Conservation (phyloP, 306 rosid species). For the Dryas drummondii region DNA sequence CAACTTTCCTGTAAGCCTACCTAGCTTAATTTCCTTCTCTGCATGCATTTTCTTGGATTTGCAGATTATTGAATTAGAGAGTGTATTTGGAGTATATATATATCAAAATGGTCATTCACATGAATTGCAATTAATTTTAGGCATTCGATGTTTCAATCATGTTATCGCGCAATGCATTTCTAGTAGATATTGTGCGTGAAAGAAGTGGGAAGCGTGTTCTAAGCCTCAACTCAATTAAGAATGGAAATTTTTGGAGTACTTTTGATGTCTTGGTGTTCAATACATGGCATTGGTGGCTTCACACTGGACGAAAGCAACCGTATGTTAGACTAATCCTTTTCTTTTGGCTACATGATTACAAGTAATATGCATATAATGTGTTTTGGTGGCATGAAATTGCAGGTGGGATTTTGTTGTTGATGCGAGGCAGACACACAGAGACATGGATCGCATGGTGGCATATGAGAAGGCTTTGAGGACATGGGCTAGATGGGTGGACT, state of each 20-base stretch:
- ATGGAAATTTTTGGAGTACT: slow-evolving; percentile 35
- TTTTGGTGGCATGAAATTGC: not conserved
- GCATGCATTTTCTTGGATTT: too few relatives aligned
- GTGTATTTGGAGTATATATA: too few relatives aligned
- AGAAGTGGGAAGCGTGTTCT: slow-evolving; percentile 33
- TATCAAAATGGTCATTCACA: too few relatives aligned
- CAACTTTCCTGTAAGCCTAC: slow-evolving; percentile 42
- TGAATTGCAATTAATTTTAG: slow-evolving; percentile 23
- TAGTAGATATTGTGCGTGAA: slow-evolving; percentile 38
- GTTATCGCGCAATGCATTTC: slow-evolving; percentile 41
- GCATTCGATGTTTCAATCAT: slow-evolving; percentile 35
- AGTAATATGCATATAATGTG: not conserved
- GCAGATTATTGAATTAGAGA: too few relatives aligned
- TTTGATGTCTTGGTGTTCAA: slow-evolving; percentile 47
- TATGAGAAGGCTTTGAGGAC: slow-evolving; percentile 25
- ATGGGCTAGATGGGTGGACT: slow-evolving; percentile 30
- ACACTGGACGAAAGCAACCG: slow-evolving; percentile 49
- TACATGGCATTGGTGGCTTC: slow-evolving; percentile 75
- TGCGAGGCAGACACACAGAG: not conserved
- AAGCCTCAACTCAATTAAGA: slow-evolving; percentile 38
- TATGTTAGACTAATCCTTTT: not conserved
- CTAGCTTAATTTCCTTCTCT: too few relatives aligned
- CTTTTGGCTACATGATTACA: not conserved
- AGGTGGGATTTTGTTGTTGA: slow-evolving; percentile 28
- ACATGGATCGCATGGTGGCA: slow-evolving; percentile 18